Evolutionary conservation across 192 early-diverging fungal genomes (phyloP).

Genomic region (Haplosporangium gracile): DNA sequence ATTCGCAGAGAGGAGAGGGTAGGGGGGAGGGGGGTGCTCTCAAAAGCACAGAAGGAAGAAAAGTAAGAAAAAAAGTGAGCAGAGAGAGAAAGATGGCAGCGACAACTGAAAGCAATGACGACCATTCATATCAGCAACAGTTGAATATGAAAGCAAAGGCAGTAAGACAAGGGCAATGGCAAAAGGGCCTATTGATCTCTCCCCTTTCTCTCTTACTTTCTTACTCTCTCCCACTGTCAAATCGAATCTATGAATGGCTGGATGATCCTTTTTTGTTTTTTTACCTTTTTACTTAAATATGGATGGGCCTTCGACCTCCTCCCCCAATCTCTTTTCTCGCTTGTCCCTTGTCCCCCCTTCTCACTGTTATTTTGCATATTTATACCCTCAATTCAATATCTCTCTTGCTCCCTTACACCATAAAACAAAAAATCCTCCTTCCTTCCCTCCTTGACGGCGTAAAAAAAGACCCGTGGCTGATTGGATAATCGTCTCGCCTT

Average conservation of each 20-base stretch:
- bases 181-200: neutral
- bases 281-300: too few species aligned
- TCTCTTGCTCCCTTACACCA: neutral
- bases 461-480: slow-evolving; percentile 1
- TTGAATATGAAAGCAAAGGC: neutral
- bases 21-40: too few species aligned
- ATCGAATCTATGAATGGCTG: neutral
- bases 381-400: neutral
- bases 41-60: too few species aligned
- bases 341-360: neutral
- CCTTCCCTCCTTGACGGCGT: neutral
- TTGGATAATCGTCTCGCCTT: slow-evolving; percentile 9
- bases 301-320: too few species aligned
- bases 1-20: too few species aligned
- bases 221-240: neutral
- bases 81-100: too few species aligned
- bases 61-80: too few species aligned
- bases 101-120: too few species aligned
- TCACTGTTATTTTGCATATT: neutral
- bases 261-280: neutral
- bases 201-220: neutral
- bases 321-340: neutral
- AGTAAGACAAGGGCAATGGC: neutral
- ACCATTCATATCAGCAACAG: too few species aligned
- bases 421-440: neutral